Conservation (phyloP, 495 filamentous ascomycete species). For the Lepraria neglecta region DNA sequence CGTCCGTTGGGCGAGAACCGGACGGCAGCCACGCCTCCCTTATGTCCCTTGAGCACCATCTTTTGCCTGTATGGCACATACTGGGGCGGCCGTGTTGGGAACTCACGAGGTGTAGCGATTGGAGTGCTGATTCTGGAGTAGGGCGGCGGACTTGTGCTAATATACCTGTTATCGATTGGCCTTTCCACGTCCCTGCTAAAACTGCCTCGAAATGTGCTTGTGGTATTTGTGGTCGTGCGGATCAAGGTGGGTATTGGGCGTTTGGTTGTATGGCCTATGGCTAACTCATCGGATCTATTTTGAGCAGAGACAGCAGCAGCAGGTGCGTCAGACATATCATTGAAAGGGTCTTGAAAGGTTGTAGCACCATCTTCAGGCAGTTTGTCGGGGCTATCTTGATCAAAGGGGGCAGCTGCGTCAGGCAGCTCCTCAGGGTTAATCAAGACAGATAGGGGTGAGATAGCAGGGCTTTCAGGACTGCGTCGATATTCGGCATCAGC, state of each 20-base stretch:
- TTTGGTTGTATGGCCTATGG: slow-evolving; percentile 15
- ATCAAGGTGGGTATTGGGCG: slow-evolving; percentile 10
- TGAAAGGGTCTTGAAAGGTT: not conserved
- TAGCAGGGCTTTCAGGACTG: slow-evolving; percentile 9
- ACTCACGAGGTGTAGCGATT: slow-evolving; percentile 19
- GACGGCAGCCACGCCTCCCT: slow-evolving; percentile 72
- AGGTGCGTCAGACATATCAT: not conserved
- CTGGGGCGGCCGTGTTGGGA: slow-evolving; percentile 15
- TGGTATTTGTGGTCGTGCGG: slow-evolving; percentile 7
- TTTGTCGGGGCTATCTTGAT: not conserved
- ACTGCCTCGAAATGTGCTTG: slow-evolving; percentile 11
- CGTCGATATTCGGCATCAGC: slow-evolving; percentile 4
- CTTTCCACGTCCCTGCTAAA: slow-evolving; percentile 13
- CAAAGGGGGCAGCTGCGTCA: not conserved
- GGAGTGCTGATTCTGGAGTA: slow-evolving; percentile 26
- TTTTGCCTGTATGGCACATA: slow-evolving; percentile 54
- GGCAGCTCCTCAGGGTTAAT: not conserved
- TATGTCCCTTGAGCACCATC: slow-evolving; percentile 67
- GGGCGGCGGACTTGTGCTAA: slow-evolving; percentile 18
- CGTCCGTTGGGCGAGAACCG: slow-evolving; percentile 83
- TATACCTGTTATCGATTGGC: slow-evolving; percentile 3
- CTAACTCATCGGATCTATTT: slow-evolving; percentile 42
- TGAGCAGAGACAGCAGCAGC: slow-evolving; percentile 11
- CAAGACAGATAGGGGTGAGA: not conserved
- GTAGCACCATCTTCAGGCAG: not conserved